A percentile compares a stretch with the other conserved stretches of the same genome.
Evolutionary conservation across 345 rosid species (phyloP).

Genomic region (Hypericum perforatum): DNA sequence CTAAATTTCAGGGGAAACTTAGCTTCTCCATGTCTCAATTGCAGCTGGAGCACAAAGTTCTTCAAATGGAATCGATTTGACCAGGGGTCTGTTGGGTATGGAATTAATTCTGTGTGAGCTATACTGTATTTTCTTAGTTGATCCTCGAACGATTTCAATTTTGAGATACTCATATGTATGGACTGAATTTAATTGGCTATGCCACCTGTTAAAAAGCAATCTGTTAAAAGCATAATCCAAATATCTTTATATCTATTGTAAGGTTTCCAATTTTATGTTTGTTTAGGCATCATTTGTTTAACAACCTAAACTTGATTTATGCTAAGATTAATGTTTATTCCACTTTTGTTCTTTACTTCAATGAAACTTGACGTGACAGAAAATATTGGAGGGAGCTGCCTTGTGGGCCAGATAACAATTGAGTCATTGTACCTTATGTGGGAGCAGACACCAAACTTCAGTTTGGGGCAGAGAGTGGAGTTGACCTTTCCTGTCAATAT

Average conservation of each 20-base stretch:
- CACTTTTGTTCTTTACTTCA: background rate
- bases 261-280: no score
- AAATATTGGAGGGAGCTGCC: constrained; percentile 69
- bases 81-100: constrained; percentile 51
- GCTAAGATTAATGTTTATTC: no score
- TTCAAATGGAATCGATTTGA: constrained; percentile 44
- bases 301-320: no score
- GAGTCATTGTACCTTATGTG: constrained; percentile 55
- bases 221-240: no score
- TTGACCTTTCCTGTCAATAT: constrained; percentile 51
- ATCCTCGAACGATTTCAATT: background rate
- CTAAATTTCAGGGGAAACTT: constrained; percentile 11
- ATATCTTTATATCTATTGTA: no score
- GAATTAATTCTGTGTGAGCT: constrained; percentile 24
- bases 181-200: no score
- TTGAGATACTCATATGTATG: no score
- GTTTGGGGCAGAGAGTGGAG: constrained; percentile 79
- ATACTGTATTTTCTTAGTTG: constrained; percentile 10
- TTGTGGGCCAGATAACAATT: constrained; percentile 70
- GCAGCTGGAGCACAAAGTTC: constrained; percentile 72
- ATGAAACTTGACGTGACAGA: constrained; percentile 33
- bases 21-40: constrained; percentile 15
- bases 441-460: constrained; percentile 76
- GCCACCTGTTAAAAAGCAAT: no score
- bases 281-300: no score